A percentile compares a stretch with the other conserved stretches of the same genome.
These are phyloP conservation scores for Capsicum baccatum DNA, from an alignment of 257 asterid genomes.

Conservation along the genomic window DNA sequence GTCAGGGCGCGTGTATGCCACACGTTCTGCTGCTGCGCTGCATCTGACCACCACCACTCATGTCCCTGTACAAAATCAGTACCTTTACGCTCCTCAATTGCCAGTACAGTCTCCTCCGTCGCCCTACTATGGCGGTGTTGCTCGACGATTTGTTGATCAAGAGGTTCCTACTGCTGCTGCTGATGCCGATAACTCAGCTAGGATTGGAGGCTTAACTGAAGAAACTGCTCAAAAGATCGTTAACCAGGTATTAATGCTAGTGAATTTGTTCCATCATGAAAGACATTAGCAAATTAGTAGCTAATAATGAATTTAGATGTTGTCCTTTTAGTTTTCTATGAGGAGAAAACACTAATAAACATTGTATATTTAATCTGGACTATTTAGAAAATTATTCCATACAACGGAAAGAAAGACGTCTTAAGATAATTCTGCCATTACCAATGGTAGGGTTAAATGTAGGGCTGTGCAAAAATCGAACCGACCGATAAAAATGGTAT, in stretches of 20 bases:
- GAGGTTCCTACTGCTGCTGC: slow-evolving; percentile 43
- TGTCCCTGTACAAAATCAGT: slow-evolving; percentile 25
- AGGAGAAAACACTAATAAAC: not conserved
- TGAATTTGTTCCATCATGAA: not conserved
- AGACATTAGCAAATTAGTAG: not conserved
- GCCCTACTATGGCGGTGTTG: slow-evolving; percentile 51
- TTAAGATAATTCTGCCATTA: not conserved
- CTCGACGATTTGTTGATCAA: slow-evolving; percentile 44
- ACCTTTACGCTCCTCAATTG: slow-evolving; percentile 24
- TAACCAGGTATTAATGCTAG: slow-evolving; percentile 59
- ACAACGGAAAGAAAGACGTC: not conserved
- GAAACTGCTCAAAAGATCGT: slow-evolving; percentile 68
- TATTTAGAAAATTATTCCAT: not conserved
- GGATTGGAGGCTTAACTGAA: slow-evolving; percentile 48
- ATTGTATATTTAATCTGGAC: not conserved
- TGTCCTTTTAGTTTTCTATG: not conserved
- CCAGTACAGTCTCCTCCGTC: slow-evolving; percentile 34
- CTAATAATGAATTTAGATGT: not conserved
- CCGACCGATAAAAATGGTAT: no score
- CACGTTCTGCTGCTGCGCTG: not conserved
- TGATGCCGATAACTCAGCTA: slow-evolving; percentile 34
- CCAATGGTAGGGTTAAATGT: not conserved
- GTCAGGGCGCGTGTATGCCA: slow-evolving; percentile 27
- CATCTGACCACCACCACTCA: slow-evolving; percentile 22
- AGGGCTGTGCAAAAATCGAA: no score